A percentile compares a stretch with the other conserved stretches of the same genome.
These are phyloP conservation scores for Pseudonitzschia multiseries DNA, from an alignment of 108 stramenopile genomes.

Conservation along the genomic window DNA sequence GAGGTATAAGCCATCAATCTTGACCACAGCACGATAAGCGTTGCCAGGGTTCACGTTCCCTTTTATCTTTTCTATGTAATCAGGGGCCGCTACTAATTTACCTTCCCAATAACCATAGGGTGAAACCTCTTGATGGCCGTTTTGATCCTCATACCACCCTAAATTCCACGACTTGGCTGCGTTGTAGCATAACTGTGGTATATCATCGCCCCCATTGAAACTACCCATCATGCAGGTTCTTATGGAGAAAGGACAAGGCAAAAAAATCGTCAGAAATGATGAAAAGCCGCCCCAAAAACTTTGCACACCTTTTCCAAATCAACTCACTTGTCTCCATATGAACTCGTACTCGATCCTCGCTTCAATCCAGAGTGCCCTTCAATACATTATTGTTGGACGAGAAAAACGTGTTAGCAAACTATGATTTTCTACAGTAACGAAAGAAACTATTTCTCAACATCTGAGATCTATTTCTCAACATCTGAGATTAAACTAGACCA, in stretches of 20 bases:
- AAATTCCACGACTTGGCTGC: conserved; percentile 56
- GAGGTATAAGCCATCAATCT: neutral
- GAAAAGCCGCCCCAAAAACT: neutral
- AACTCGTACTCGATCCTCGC: neutral
- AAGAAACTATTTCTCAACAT: too few relatives aligned
- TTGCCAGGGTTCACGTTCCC: neutral
- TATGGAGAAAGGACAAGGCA: neutral
- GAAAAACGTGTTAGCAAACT: neutral
- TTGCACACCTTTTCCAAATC: conserved; percentile 13
- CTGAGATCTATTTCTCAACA: too few relatives aligned
- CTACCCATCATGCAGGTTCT: conserved; percentile 9
- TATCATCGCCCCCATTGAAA: conserved; percentile 1
- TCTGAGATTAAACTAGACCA: neutral
- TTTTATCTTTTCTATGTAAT: conserved; percentile 13
- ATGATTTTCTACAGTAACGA: neutral
- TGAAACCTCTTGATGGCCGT: neutral
- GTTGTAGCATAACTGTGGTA: conserved; percentile 56
- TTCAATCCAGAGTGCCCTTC: neutral
- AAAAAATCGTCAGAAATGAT: neutral
- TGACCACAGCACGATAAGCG: neutral
- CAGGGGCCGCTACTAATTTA: neutral
- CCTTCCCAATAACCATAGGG: neutral
- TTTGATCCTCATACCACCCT: conserved; percentile 52
- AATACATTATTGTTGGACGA: neutral
- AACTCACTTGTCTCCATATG: conserved; percentile 35